Conservation (phyloP, 2,329 filamentous ascomycete species). For the Rhynchosporium agropyri region DNA sequence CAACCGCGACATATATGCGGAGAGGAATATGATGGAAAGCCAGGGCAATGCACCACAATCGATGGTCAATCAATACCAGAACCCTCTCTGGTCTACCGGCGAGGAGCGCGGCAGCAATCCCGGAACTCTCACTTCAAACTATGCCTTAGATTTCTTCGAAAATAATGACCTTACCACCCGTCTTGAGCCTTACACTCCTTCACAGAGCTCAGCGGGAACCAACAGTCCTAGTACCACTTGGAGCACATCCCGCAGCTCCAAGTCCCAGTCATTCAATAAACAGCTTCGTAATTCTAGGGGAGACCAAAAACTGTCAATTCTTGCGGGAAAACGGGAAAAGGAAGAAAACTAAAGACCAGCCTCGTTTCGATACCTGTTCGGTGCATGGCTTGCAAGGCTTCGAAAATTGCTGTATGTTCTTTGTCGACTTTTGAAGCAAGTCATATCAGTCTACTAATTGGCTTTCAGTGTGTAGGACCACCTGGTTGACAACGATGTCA, state of each 20-base stretch:
- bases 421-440: background rate
- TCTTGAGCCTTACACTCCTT: background rate
- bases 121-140: slow-evolving; percentile 1
- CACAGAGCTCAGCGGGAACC: background rate
- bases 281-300: background rate
- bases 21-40: background rate
- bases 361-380: background rate
- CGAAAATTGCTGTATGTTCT: slow-evolving; percentile 1
- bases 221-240: background rate
- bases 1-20: background rate
- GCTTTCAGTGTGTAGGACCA: background rate
- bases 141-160: background rate
- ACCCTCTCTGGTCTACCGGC: background rate
- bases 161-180: background rate
- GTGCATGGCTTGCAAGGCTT: slow-evolving; percentile 1
- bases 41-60: background rate
- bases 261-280: background rate
- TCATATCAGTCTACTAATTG: background rate
- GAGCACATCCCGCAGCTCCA: slow-evolving; percentile 1
- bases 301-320: background rate
- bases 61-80: background rate
- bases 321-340: too few species aligned
- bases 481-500: background rate
- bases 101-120: background rate
- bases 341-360: background rate